These are phyloP conservation scores for Lichtheimia corymbifera DNA, from an alignment of 371 early-diverging fungal species.

Conservation along the genomic window DNA sequence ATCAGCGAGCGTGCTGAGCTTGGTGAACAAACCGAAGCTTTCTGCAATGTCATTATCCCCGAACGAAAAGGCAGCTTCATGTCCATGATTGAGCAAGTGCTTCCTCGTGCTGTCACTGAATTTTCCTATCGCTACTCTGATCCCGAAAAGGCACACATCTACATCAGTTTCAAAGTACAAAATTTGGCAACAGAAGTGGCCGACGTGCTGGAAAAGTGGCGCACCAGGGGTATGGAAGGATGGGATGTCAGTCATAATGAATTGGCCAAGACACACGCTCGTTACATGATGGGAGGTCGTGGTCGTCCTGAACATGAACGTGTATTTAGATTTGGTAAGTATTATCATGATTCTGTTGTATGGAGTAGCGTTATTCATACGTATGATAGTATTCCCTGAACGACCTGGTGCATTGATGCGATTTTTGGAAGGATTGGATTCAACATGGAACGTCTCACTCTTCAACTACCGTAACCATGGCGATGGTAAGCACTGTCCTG, in stretches of 20 bases:
- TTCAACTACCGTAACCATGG: constrained; percentile 97
- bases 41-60: constrained; percentile 89
- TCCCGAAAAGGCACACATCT: constrained; percentile 78
- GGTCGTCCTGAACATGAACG: constrained; percentile 78
- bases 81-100: constrained; percentile 74
- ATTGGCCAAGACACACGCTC: constrained; percentile 92
- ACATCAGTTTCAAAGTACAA: constrained; percentile 82
- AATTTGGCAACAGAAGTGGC: constrained; percentile 66
- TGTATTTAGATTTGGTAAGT: constrained; percentile 80
- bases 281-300: constrained; percentile 90
- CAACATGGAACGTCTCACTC: constrained; percentile 89
- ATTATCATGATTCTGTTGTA: neutral
- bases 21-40: constrained; percentile 88
- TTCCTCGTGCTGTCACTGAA: constrained; percentile 87
- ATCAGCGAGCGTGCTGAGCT: constrained; percentile 93
- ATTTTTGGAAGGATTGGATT: constrained; percentile 77
- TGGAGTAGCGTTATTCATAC: neutral
- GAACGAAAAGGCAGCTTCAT: constrained; percentile 89
- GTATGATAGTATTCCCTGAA: constrained; percentile 83
- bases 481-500: constrained; percentile 54
- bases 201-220: constrained; percentile 62
- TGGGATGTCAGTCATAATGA: constrained; percentile 90
- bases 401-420: constrained; percentile 88
- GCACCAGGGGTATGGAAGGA: constrained; percentile 63
- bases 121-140: constrained; percentile 91